Base-by-base conservation (phyloP, 306 rosid species). In the Begonia peltatifolia region DNA sequence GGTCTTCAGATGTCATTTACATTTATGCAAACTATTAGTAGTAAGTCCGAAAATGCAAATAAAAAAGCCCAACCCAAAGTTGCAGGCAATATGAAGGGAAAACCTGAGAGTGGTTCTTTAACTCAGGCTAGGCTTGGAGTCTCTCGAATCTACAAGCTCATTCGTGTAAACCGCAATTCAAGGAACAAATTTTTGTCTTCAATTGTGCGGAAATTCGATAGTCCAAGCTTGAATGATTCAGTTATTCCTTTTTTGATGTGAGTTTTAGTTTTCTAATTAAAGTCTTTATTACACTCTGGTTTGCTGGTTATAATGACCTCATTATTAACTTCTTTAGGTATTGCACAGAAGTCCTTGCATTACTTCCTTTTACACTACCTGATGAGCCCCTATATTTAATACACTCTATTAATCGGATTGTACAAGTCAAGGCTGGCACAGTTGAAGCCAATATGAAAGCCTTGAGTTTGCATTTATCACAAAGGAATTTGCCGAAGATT, bases 101-200 rank as follows among this genome's bases (percentile, higher is more conserved):
- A 74, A 64, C 60, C 79, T 49, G 95, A 90, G 67, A 60, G 65
- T 49, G 79, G 55, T 52, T 63, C 87, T 2, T 76, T 90, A 54
- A 57, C 87, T 61, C 97, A 90, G 69, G 89, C 94, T 18, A 83
- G 94, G 64, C 83, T 80, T 58, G 99, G 99, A 56, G 95, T 90
- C 66, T 90, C 95, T 73, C 79, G 99, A 78, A 90, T 90, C 65
- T 90, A 90, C 81, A 90, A 86, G 88, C 99, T 90, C 56, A 90
- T 90, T 53, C 92, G 99, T 54, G 92, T 73, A 47, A 90, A 86
- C 57, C 78, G 95, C 49, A 63, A 75, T 60, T 83, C 99, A 38
- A 83, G 99, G 79, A 90, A 90, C 76, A 90, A 86, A 67, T 90
- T 90, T 71, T 80, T 90, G 84, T 71, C 95, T 59, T 90, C 99